A percentile compares a stretch with the other conserved stretches of the same genome.
phyloP scores from a whole-genome alignment of 2,329 filamentous ascomycete genomes.

The Penicillium sp. region DNA sequence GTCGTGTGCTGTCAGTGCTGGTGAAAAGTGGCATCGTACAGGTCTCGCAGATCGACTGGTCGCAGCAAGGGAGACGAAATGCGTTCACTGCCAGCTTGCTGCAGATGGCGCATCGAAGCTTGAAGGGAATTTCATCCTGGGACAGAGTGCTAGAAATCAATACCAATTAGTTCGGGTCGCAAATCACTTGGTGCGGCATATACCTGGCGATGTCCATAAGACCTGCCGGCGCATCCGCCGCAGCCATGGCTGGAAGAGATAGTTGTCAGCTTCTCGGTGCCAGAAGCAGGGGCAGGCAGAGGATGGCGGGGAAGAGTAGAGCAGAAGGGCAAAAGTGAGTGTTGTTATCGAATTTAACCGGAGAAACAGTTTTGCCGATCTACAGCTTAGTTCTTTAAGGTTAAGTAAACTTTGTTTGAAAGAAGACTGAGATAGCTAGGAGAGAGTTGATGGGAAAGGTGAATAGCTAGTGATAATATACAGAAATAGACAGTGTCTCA shows the following conservation, averaged over 20 bases:
- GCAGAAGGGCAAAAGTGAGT: background rate
- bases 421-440: background rate
- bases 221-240: constrained; percentile 37
- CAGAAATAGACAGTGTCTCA: constrained; percentile 36
- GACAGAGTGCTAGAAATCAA: constrained; percentile 58
- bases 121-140: constrained; percentile 86
- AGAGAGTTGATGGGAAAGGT: background rate
- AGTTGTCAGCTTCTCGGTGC: background rate
- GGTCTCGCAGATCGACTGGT: constrained; percentile 84
- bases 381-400: background rate
- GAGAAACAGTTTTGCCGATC: constrained; percentile 19
- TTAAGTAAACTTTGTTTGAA: background rate
- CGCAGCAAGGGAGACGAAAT: constrained; percentile 88
- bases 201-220: constrained; percentile 44
- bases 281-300: background rate
- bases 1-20: background rate
- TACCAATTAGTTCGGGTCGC: background rate
- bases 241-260: constrained; percentile 31
- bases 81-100: constrained; percentile 86
- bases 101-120: constrained; percentile 90
- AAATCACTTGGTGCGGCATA: constrained; percentile 1
- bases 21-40: constrained; percentile 55
- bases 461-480: background rate
- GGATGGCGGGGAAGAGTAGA: background rate
- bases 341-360: constrained; percentile 16